phyloP scores from a whole-genome alignment of 2,329 filamentous ascomycete species.

The Talaromyces sp. region DNA sequence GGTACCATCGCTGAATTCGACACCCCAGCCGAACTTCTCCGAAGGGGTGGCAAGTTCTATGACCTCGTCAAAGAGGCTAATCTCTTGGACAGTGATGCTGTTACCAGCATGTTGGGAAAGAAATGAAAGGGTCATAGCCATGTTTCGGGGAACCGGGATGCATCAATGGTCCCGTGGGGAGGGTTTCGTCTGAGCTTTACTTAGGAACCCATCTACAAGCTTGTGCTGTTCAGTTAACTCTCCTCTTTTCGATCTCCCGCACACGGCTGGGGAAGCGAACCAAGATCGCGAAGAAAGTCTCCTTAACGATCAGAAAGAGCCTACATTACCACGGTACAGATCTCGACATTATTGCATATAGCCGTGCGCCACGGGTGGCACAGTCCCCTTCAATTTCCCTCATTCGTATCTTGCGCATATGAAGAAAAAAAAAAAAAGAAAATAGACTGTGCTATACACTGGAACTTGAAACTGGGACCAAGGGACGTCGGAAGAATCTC shows the following conservation, averaged over 20 bases:
- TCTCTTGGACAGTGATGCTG: constrained; percentile 53
- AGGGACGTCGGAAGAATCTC: background rate
- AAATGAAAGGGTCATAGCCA: constrained; percentile 14
- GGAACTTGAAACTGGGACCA: background rate
- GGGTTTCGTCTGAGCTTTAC: background rate
- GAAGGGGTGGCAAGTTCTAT: constrained; percentile 75
- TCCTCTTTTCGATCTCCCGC: background rate
- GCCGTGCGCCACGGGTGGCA: background rate
- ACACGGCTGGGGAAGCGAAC: background rate
- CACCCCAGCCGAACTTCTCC: constrained; percentile 72
- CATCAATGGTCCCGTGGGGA: background rate
- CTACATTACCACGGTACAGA: background rate
- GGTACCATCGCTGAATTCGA: constrained; percentile 92
- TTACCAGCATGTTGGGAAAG: constrained; percentile 20
- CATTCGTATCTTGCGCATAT: background rate
- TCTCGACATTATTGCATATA: constrained; percentile 1
- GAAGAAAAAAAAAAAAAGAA: background rate
- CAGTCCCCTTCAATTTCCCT: background rate
- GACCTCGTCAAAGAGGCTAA: constrained; percentile 89
- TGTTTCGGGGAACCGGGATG: constrained; percentile 6
- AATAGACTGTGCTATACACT: background rate
- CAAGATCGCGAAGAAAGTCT: background rate
- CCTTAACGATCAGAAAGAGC: background rate
- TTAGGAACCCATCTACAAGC: constrained; percentile 4
- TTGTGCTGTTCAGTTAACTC: background rate